Evolutionary conservation across 192 early-diverging fungal species (phyloP).

Genomic region (Diversispora eburnea): DNA sequence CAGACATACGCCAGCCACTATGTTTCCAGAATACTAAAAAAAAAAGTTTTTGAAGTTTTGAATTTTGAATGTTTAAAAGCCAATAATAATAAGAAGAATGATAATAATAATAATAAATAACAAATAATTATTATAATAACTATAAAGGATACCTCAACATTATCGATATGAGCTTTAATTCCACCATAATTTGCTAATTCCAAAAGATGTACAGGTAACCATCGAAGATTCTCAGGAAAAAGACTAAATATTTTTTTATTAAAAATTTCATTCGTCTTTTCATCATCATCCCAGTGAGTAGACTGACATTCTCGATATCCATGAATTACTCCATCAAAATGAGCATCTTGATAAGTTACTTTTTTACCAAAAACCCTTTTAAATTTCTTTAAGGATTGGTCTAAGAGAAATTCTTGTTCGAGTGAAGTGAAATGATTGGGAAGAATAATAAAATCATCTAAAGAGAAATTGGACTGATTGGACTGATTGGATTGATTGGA

Average conservation of each 20-base stretch:
- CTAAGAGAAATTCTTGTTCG: conserved; percentile 41
- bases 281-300: conserved; percentile 51
- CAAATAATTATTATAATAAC: background rate
- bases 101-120: background rate
- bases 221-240: conserved; percentile 54
- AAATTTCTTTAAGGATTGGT: conserved; percentile 41
- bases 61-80: background rate
- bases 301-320: conserved; percentile 69
- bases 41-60: no score
- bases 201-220: conserved; percentile 77
- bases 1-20: conserved; percentile 73
- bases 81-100: background rate
- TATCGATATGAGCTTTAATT: conserved; percentile 81
- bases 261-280: conserved; percentile 45
- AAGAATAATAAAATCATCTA: conserved; percentile 42
- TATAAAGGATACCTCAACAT: conserved; percentile 48
- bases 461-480: background rate
- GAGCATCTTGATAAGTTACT: conserved; percentile 59
- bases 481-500: background rate
- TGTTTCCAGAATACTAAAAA: conserved; percentile 53
- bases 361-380: conserved; percentile 43
- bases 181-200: conserved; percentile 65
- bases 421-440: conserved; percentile 39
- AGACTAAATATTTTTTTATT: conserved; percentile 55
- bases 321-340: conserved; percentile 76